Evolutionary conservation across 1,284 basidiomycete genomes (phyloP), one percentile per base, ranked within the genome.

Genomic region (Schizopora paradoxa): DNA sequence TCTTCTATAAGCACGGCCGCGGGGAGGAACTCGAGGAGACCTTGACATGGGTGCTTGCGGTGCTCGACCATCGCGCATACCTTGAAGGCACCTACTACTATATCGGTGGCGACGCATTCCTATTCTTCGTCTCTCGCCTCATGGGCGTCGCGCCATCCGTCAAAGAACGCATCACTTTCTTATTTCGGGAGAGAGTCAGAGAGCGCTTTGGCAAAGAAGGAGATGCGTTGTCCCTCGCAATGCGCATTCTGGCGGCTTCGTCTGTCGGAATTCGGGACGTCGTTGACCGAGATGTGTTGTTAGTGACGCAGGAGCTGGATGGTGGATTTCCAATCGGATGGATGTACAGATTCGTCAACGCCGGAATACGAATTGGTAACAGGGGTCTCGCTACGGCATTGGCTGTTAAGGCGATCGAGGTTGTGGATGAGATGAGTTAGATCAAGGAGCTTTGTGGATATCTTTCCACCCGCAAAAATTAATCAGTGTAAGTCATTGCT

Each of bases 41-140:
- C 14, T 40, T 47, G 16, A 38, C 21, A 11, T 51, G 49, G 49
- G 45, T 51, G 4, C 21, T 29, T 4, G 26, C 40, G 16, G 31
- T 42, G 10, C 40, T 51, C 5, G 16, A 23, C 6, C n/a, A 41
- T 16, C 28, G 49, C 10, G 49, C 49, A 7, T 51, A 47, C 33
- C 29, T 37, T 8, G 45, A 31, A n/a, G 49, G 45, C 11, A 47
- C 49, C 14, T 28, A 36, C 18, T 51, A 51, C 41, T 51, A 51
- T 40, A 29, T 38, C 31, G 43, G 39, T 8, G 21, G 40, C 6
- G 49, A 51, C 34, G 22, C 22, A 2, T 51, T 47, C 28, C 36
- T 51, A 23, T 51, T 38, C 45, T 51, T 47, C 36, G 35, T 51
- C 23, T 47, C 45, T 6, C 45, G 49, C 8, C 36, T 51, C 11